These are phyloP conservation scores for Cyclocybe aegerita DNA, from an alignment of 768 basidiomycete genomes.

Conservation along the genomic window DNA sequence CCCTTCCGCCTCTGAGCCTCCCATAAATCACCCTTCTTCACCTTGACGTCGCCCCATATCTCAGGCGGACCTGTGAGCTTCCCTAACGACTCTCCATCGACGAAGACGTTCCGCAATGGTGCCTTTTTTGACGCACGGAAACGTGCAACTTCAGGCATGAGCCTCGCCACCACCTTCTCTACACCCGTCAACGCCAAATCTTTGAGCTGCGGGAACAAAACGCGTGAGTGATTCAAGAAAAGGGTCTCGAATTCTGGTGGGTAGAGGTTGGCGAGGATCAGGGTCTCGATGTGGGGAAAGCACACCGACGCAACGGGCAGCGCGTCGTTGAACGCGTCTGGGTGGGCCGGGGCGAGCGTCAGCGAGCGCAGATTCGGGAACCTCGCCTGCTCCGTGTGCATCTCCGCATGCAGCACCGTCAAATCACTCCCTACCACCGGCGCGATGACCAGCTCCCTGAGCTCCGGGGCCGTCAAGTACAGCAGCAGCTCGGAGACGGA, in stretches of 20 bases:
- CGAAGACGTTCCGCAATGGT: too few relatives aligned
- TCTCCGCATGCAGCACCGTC: not conserved
- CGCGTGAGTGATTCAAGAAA: not conserved
- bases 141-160: too few relatives aligned
- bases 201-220: slow-evolving; percentile 1
- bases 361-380: slow-evolving; percentile 1
- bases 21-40: slow-evolving; percentile 6
- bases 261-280: slow-evolving; percentile 6
- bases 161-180: not conserved
- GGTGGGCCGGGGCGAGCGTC: slow-evolving; percentile 7
- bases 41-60: not conserved
- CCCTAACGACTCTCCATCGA: too few relatives aligned
- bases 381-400: not conserved
- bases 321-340: not conserved
- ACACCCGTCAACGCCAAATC: slow-evolving; percentile 3
- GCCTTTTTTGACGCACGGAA: too few relatives aligned
- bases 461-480: slow-evolving; percentile 11
- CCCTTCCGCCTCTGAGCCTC: slow-evolving; percentile 3
- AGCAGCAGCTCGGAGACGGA: slow-evolving; percentile 15
- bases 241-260: not conserved
- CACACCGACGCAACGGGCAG: slow-evolving; percentile 1
- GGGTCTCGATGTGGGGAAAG: slow-evolving; percentile 6
- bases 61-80: too few relatives aligned
- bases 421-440: slow-evolving; percentile 10
- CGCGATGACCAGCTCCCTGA: slow-evolving; percentile 11